phyloP scores from a whole-genome alignment of 1,284 basidiomycete species.

The Ceratobasidium sp. region DNA sequence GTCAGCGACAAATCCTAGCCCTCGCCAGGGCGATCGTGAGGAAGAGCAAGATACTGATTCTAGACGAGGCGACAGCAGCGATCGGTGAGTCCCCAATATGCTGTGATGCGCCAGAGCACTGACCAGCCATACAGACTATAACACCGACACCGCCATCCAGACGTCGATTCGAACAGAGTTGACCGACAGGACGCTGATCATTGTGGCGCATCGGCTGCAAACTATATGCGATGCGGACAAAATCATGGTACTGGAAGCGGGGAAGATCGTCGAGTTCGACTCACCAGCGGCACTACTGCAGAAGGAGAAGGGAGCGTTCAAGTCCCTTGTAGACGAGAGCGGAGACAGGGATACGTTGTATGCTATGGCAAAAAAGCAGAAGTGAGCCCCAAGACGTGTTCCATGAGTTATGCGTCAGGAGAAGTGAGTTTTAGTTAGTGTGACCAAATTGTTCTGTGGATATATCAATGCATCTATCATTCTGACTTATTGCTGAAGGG shows the following conservation, averaged over 20 bases:
- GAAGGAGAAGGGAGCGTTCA: conserved; percentile 54
- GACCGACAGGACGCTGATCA: conserved; percentile 68
- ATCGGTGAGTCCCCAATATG: conserved; percentile 9
- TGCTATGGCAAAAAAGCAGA: conserved; percentile 49
- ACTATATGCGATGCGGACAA: conserved; percentile 75
- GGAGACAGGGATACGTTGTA: conserved; percentile 55
- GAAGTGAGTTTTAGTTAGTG: too few relatives aligned
- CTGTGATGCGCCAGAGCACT: background rate
- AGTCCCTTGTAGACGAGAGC: conserved; percentile 56
- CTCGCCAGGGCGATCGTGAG: conserved; percentile 56
- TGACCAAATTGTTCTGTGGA: too few relatives aligned
- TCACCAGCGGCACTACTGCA: conserved; percentile 54
- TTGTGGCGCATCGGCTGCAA: conserved; percentile 74
- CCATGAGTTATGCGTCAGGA: too few relatives aligned
- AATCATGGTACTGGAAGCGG: conserved; percentile 47
- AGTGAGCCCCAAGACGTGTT: too few relatives aligned
- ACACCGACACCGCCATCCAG: conserved; percentile 63
- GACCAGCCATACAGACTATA: conserved; percentile 47
- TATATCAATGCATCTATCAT: too few relatives aligned
- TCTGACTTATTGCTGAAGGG: too few relatives aligned
- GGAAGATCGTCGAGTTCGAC: conserved; percentile 54
- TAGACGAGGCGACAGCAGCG: conserved; percentile 58
- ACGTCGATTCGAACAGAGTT: conserved; percentile 65
- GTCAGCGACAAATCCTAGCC: conserved; percentile 66
- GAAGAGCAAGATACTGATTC: conserved; percentile 60